A percentile compares a stretch with the other conserved stretches of the same genome.
phyloP scores from a whole-genome alignment of 805 yeast species.

The Saccharomycopsis sp. region DNA sequence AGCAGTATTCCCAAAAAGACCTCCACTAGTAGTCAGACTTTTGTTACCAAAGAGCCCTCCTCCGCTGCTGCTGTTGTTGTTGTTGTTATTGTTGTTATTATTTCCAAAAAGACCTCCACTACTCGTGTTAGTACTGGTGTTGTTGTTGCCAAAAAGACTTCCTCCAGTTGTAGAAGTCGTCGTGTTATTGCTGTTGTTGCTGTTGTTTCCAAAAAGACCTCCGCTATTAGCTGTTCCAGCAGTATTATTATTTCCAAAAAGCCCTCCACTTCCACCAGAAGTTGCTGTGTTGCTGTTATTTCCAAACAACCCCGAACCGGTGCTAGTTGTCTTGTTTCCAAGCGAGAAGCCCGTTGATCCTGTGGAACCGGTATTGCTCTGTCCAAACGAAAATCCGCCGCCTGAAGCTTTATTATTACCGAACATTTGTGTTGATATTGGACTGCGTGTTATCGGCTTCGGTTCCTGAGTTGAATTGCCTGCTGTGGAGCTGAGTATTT shows the following conservation, averaged over 20 bases:
- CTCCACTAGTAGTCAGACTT: constrained; percentile 27
- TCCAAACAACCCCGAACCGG: background rate
- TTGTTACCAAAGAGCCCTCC: constrained; percentile 31
- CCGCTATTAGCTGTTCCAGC: constrained; percentile 22
- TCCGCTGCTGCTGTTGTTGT: constrained; percentile 22
- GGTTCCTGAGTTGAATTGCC: too few relatives aligned
- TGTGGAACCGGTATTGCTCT: background rate
- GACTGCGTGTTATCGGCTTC: background rate
- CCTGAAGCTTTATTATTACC: constrained; percentile 1
- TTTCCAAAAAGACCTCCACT: constrained; percentile 28
- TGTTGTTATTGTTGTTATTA: constrained; percentile 12
- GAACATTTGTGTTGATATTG: background rate
- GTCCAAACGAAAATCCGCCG: background rate
- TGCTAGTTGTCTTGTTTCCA: background rate
- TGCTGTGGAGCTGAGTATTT: too few relatives aligned
- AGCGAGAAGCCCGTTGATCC: background rate
- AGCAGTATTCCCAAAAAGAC: constrained; percentile 38
- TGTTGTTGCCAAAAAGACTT: constrained; percentile 27
- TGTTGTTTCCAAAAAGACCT: constrained; percentile 26
- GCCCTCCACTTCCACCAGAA: constrained; percentile 27
- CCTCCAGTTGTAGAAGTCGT: constrained; percentile 18
- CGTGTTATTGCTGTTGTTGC: constrained; percentile 20
- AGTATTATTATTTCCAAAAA: constrained; percentile 24
- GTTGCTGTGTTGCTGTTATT: background rate
- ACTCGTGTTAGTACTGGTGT: constrained; percentile 13